Evolutionary conservation across 331 rosid species (phyloP).

Genomic region (Acacia pycnantha): DNA sequence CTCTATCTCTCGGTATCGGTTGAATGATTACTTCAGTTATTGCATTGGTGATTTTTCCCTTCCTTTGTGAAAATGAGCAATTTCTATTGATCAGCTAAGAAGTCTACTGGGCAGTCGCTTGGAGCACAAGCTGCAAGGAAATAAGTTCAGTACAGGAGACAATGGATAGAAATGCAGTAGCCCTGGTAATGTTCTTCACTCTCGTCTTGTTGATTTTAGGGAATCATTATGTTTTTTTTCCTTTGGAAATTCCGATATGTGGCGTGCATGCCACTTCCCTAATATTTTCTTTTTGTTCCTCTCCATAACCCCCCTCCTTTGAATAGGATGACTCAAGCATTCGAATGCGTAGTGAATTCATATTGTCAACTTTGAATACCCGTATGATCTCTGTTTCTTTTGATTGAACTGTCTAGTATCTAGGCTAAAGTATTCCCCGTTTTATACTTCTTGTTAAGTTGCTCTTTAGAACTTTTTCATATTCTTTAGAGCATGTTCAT

Average conservation of each 20-base stretch:
- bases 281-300: too few species aligned
- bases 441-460: slow-evolving; percentile 17
- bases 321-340: too few species aligned
- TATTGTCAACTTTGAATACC: neutral
- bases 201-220: neutral
- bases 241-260: neutral
- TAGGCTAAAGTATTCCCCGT: neutral
- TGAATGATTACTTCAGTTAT: neutral
- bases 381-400: neutral
- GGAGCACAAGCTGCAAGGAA: neutral
- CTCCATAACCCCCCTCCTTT: too few species aligned
- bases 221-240: neutral
- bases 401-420: neutral
- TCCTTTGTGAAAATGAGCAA: neutral
- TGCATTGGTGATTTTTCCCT: neutral
- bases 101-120: neutral
- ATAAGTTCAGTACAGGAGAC: neutral
- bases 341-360: neutral
- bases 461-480: neutral
- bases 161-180: neutral
- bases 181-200: neutral
- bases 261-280: neutral
- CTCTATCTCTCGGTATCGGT: neutral
- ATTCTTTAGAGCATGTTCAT: neutral
- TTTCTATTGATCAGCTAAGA: neutral